phyloP scores from a whole-genome alignment of 257 asterid genomes.

The Solanum ossicruentum region DNA sequence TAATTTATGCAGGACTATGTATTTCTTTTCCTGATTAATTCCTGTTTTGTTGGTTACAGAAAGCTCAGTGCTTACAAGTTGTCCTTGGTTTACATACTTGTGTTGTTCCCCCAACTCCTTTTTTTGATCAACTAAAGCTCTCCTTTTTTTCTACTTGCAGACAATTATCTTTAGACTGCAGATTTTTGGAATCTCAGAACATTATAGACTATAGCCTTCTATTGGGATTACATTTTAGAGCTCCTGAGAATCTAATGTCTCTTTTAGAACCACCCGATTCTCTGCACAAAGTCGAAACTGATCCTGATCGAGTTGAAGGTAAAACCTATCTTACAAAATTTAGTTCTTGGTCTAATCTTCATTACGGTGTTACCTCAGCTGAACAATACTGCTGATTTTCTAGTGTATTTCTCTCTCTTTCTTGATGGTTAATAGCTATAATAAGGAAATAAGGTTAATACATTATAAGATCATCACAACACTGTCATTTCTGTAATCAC shows the following conservation, averaged over 20 bases:
- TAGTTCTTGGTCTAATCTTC: not conserved
- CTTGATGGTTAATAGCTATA: not conserved
- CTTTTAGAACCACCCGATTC: slow-evolving; percentile 55
- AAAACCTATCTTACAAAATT: slow-evolving; percentile 3
- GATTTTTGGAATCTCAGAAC: slow-evolving; percentile 72
- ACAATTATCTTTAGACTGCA: slow-evolving; percentile 66
- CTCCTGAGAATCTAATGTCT: slow-evolving; percentile 77
- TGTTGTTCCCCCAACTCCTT: not conserved
- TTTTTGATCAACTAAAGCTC: not conserved
- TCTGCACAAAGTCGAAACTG: slow-evolving; percentile 20
- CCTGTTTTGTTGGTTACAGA: not conserved
- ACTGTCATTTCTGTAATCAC: not conserved
- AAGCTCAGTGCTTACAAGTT: not conserved
- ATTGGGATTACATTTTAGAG: slow-evolving; percentile 87
- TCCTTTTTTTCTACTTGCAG: slow-evolving; percentile 23
- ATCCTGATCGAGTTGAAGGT: slow-evolving; percentile 36
- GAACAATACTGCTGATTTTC: not conserved
- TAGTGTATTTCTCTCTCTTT: not conserved
- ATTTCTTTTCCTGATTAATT: not conserved
- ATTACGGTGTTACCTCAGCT: not conserved
- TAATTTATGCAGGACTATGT: not conserved
- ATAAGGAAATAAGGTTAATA: not conserved
- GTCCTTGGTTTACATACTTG: not conserved
- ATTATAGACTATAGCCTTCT: slow-evolving; percentile 93
- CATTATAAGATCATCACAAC: not conserved